phyloP scores from a whole-genome alignment of 768 basidiomycete species.

The Mrakia frigida region DNA sequence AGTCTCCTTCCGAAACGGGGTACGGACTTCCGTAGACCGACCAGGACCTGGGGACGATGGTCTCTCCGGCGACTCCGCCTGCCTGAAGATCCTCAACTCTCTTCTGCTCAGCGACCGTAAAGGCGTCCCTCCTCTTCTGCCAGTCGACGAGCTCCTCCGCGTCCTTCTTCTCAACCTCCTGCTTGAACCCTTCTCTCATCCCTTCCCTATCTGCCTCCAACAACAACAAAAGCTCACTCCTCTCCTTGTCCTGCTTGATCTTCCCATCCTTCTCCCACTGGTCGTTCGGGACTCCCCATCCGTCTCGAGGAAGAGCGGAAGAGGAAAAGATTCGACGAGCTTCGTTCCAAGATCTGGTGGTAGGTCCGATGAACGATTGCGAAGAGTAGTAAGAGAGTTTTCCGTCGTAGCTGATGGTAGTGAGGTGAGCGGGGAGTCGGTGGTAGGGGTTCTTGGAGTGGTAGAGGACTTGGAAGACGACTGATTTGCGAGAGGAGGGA shows the following conservation, averaged over 20 bases:
- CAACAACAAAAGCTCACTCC: not conserved
- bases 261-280: not conserved
- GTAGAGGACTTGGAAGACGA: not conserved
- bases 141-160: not conserved
- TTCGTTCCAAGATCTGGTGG: not conserved
- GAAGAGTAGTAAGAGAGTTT: not conserved
- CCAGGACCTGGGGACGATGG: not conserved
- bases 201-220: not conserved
- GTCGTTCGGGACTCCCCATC: constrained; percentile 6
- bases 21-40: not conserved
- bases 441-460: not conserved
- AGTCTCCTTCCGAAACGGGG: not conserved
- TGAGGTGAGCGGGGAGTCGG: not conserved
- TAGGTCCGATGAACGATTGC: not conserved
- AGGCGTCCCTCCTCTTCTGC: not conserved
- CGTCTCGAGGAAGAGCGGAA: not conserved
- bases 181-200: not conserved
- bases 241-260: not conserved
- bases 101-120: not conserved
- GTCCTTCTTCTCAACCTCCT: not conserved
- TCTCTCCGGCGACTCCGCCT: not conserved
- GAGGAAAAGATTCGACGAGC: not conserved
- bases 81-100: not conserved
- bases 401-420: not conserved
- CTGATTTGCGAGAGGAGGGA: not conserved